Evolutionary conservation across 2,329 filamentous ascomycete genomes (phyloP), one percentile per base, ranked within the genome.

Genomic region (Dendryphion nanum): DNA sequence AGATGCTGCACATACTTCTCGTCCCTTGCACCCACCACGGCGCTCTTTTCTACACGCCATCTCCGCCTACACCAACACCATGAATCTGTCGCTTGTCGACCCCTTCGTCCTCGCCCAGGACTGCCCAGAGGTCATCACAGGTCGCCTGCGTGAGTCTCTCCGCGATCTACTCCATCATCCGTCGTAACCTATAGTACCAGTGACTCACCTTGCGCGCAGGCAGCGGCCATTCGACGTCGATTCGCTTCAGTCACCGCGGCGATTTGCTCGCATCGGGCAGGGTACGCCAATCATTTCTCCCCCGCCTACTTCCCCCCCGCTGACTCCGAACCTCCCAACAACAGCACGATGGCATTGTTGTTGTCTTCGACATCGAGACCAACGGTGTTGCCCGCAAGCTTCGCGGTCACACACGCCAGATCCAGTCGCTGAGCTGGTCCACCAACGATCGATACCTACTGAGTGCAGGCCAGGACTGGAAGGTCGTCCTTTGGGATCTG

Each of bases 311-410:
- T 45, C 51, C 41, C 55, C 45, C 43, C 16, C 36, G 29, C 21
- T 23, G 6, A 28, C 21, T 41, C 56, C 55, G 38, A 57, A 50
- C 50, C 38, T 51, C 48, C 29, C 28, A 29, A 8, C 28, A 16
- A 19, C 47, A 79, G 76, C 74, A 80, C 45, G 93, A 98, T 70
- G 93, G 93, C 51, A 93, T 89, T 4, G 86, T 98, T 28, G 88
- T 95, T 38, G 86, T 98, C 32, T 98, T 95, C 77, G 93, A 98
- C 62, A 81, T 97, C 34, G 94, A 98, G 69, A 98, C 94, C 7
- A 95, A 94, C 76, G 91, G 93, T 24, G 88, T 97, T 4, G 93
- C 93, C 41, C 85, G 89, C 60, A 98, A 97, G 70, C 74, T 98
- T 47, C 82, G 89, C 49, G 93, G 91, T 10, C 93, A 98, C 69